A percentile compares a stretch with the other conserved stretches of the same genome.
Evolutionary conservation across 1,139 yeast species (phyloP).

Genomic region (Nakaseomyces nivariensis): DNA sequence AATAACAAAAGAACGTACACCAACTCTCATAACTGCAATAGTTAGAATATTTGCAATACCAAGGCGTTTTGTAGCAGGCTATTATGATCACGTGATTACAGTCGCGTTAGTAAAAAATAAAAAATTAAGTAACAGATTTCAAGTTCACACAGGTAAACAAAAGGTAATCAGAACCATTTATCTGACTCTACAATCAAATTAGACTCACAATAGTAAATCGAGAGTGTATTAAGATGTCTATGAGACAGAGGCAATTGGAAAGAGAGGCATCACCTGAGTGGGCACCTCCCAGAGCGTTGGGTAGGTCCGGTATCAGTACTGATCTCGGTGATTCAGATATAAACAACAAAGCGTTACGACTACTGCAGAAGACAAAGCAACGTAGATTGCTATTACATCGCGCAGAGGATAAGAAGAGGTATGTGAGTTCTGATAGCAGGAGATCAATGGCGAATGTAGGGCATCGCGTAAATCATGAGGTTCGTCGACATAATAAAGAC

Average conservation of each 20-base stretch:
- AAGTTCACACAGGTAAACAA: too few species aligned
- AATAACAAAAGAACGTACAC: too few species aligned
- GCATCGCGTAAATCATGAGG: not conserved
- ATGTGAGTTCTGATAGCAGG: conserved; percentile 8
- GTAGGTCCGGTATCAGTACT: not conserved
- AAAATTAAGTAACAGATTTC: too few species aligned
- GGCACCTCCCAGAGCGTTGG: not conserved
- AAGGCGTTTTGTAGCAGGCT: too few species aligned
- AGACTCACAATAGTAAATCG: too few species aligned
- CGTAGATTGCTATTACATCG: conserved; percentile 19
- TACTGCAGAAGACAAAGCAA: conserved; percentile 25
- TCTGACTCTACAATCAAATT: too few species aligned
- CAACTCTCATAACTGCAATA: too few species aligned
- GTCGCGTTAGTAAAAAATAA: too few species aligned
- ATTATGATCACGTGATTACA: too few species aligned
- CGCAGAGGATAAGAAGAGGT: conserved; percentile 16
- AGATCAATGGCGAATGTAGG: not conserved
- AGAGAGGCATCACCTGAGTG: not conserved
- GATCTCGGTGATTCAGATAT: not conserved
- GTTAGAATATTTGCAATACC: too few species aligned
- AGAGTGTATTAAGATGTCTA: not conserved
- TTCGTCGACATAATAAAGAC: not conserved
- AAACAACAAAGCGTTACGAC: conserved; percentile 23
- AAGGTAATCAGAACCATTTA: too few species aligned
- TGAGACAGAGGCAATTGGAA: not conserved